These are phyloP conservation scores for Samsoniella hepiali DNA, from an alignment of 2,329 filamentous ascomycete genomes.

Conservation along the genomic window DNA sequence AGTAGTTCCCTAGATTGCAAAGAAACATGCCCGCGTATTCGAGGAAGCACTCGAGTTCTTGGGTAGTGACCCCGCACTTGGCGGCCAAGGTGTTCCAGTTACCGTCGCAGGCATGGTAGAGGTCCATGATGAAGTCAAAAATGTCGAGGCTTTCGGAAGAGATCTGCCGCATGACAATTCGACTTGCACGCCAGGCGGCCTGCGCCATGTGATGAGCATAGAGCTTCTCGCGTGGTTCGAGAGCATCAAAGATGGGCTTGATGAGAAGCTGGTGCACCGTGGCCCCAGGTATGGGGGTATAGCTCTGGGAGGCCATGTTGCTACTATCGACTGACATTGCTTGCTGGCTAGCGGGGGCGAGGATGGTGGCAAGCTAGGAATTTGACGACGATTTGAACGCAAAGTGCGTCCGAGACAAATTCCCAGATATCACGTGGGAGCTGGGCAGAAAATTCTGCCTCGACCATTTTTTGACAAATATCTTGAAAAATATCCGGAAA, in stretches of 20 bases:
- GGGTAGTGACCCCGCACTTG: conserved; percentile 36
- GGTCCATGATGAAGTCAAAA: conserved; percentile 55
- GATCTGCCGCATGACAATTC: conserved; percentile 55
- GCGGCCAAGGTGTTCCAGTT: conserved; percentile 46
- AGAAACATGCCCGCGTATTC: conserved; percentile 56
- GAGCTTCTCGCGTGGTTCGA: conserved; percentile 40
- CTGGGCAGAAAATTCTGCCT: background rate
- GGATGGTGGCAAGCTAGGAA: background rate
- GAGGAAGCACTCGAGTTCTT: conserved; percentile 47
- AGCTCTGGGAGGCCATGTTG: background rate
- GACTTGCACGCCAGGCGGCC: conserved; percentile 52
- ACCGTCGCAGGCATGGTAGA: conserved; percentile 47
- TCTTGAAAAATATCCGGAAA: background rate
- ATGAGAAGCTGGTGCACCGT: conserved; percentile 2
- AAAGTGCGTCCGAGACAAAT: background rate
- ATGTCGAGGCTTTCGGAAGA: conserved; percentile 56
- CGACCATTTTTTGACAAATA: background rate
- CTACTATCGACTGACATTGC: background rate
- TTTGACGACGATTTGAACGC: background rate
- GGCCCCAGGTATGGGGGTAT: background rate
- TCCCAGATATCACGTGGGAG: background rate
- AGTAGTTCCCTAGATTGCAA: conserved; percentile 59
- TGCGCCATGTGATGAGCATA: conserved; percentile 59
- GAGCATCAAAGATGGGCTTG: background rate
- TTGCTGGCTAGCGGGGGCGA: background rate